Evolutionary conservation across 768 basidiomycete genomes (phyloP), one percentile per base, ranked within the genome.

Genomic region (Agaricus blazei): DNA sequence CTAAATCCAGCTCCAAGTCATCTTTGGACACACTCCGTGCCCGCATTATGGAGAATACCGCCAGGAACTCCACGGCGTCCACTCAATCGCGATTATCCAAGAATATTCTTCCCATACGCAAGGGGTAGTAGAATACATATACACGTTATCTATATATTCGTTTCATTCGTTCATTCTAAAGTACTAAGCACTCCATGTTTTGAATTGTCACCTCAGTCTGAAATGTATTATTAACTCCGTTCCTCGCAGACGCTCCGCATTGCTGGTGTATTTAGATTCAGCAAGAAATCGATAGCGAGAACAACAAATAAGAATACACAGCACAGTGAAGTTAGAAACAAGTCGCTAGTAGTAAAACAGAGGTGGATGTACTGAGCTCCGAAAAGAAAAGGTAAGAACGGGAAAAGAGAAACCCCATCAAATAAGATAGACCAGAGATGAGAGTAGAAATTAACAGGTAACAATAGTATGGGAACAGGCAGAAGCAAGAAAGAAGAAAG

Each of bases 11-110:
- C 4, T 48, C 61, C 19, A 59, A 54, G 28, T 38, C 54, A 36
- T 23, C 60, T 23, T 37, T 79, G 28, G 62, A 72, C 23, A 69
- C 73, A 1, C 64, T 88, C 38, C 77, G 81, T 46, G 78, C 82
- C 15, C 79, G 80, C 57, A 76, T 87, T 37, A 68, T 87, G 44
- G 70, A 72, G 37, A 87, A 85, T 59, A 83, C 82, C 14, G 75
- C 77, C 14, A 65, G 61, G 53, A 64, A 61, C 19, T 15, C n/a
- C 24, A 29, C 23, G 12, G 41, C 38, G 31, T 29, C 29, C 12
- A 34, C 31, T 3, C 48, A 44, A 14, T 44, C 54, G 1, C 41
- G 42, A 37, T 15, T 48, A 41, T 50, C 48, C 31, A 42, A 37
- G 49, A n/a, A 41, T 26, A n/a, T 23, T 9, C 38, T 56, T 7